Evolutionary conservation across 164 flowering plant genomes (phyloP), one percentile per base, ranked within the genome.

Genomic region (Dillenia turbinata): DNA sequence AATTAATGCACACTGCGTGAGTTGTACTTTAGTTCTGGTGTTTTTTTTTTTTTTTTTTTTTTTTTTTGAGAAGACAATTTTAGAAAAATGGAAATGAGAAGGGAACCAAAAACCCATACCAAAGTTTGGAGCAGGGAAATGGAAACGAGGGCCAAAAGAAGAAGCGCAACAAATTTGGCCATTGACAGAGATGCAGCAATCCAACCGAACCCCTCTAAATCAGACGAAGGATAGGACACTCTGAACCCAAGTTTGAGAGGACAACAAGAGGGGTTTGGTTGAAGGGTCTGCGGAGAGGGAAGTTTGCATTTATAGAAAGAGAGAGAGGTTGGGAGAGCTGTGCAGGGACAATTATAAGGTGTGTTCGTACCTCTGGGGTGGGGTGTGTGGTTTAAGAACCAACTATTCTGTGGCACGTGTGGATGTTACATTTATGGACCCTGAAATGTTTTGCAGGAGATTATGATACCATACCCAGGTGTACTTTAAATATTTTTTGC

Each of bases 71-170:
- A 46, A 47, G 10, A 46, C 5, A 58, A 9, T 5, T 40, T 12
- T 8, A 9, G 47, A 58, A 46, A 10, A 14, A 16, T 26, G 49
- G 8, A n/a, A 16, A 58, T 4, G 11, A 50, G 15, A 16, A 26
- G 46, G n/a, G n/a, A 2, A 3, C 51, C 51, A 49, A 12, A 12
- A 49, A 49, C 8, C n/a, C 51, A 49, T 14, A 84, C 89, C 77
- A 62, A 47, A 40, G 79, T 68, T 54, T 78, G 75, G 12, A 83
- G 71, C 81, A 82, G 71, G 63, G 85, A 75, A 54, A 84, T 52
- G 65, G 81, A 78, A 63, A 86, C 0, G 71, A 86, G 71, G 19
- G 77, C 79, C 53, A 86, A 60, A 40, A 83, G 63, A 57, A 81
- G 49, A 54, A 74, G 43, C 47, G 74, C 83, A 50, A 65, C 56